phyloP scores from a whole-genome alignment of 768 basidiomycete genomes.

The Lanmaoa rubissima region DNA sequence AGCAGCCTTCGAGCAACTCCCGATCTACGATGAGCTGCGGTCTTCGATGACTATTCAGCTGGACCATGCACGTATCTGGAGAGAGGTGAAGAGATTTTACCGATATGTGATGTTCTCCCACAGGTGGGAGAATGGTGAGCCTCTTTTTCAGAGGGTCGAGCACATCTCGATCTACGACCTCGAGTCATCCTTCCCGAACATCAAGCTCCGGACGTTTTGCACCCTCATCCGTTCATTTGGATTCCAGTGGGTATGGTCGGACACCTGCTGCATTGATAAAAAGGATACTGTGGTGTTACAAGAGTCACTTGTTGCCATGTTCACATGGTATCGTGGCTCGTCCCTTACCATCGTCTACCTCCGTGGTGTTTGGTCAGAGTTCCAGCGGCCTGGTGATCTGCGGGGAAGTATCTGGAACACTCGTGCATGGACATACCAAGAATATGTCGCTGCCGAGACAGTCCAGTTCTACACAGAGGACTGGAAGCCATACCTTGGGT shows the following conservation, averaged over 20 bases:
- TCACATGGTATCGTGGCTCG: conserved; percentile 11
- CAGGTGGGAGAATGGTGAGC: neutral
- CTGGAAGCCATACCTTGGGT: conserved; percentile 11
- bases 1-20: neutral
- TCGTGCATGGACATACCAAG: conserved; percentile 11
- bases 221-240: neutral
- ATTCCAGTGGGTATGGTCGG: conserved; percentile 1
- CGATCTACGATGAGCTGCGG: neutral
- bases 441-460: conserved; percentile 3
- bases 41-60: neutral
- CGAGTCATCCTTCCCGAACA: neutral
- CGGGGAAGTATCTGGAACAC: no score
- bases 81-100: neutral
- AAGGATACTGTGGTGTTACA: neutral
- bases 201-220: neutral
- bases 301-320: conserved; percentile 15
- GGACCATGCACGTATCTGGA: neutral
- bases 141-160: neutral
- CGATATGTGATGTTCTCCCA: conserved; percentile 3
- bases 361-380: no score
- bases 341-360: no score
- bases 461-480: conserved; percentile 11
- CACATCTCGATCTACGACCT: neutral
- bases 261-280: neutral
- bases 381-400: no score